Percentiles rank a stretch among this genome's conserved stretches.
Conservation (phyloP, 2,329 filamentous ascomycete species). For the Hypoxylon sp. region DNA sequence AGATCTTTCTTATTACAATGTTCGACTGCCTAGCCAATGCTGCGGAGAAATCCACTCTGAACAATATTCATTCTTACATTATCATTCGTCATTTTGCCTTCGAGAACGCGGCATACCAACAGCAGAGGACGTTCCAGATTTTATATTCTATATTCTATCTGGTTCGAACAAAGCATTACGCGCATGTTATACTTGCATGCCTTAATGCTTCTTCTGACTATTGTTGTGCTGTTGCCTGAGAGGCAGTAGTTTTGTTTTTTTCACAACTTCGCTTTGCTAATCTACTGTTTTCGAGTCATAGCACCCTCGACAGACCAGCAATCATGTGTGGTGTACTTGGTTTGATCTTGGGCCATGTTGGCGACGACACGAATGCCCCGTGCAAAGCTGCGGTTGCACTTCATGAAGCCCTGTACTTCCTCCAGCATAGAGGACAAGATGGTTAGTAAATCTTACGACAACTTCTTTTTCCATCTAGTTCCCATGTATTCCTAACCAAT, state of each 20-base stretch:
- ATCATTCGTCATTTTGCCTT: conserved; percentile 11
- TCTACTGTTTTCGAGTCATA: too few relatives aligned
- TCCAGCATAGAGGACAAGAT: conserved; percentile 78
- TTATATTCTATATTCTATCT: too few relatives aligned
- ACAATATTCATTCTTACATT: conserved; percentile 18
- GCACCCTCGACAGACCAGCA: conserved; percentile 23
- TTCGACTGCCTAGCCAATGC: conserved; percentile 46
- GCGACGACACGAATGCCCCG: conserved; percentile 50
- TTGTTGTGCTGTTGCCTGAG: conserved; percentile 20
- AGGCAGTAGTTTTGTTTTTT: not conserved
- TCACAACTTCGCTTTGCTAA: not conserved
- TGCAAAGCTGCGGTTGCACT: conserved; percentile 69
- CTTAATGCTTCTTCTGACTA: not conserved
- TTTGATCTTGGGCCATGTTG: conserved; percentile 66
- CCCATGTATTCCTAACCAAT: not conserved
- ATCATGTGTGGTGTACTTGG: conserved; percentile 71
- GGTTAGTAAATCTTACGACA: conserved; percentile 53
- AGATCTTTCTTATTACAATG: conserved; percentile 42
- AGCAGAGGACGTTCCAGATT: not conserved
- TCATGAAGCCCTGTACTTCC: conserved; percentile 47
- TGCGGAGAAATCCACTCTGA: conserved; percentile 45
- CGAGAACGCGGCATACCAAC: conserved; percentile 13
- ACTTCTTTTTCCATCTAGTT: not conserved
- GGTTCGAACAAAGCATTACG: not conserved
- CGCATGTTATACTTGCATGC: not conserved